phyloP scores from a whole-genome alignment of 2,329 filamentous ascomycete genomes.

The Bipolaris cookei region DNA sequence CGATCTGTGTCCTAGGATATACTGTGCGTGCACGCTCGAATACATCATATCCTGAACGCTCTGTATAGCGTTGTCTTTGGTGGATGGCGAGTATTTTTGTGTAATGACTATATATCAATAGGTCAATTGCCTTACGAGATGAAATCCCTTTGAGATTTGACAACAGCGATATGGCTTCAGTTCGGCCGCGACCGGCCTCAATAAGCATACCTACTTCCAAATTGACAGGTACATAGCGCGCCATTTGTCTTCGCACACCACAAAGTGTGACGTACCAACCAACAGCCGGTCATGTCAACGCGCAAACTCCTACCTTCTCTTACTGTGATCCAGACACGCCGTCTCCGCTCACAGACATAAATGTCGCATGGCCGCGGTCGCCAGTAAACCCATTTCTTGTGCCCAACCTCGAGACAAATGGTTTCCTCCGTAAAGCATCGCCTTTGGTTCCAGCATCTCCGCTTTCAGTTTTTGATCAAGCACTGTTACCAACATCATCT shows the following conservation, averaged over 20 bases:
- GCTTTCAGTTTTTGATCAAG: slow-evolving; percentile 26
- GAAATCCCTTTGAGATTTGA: background rate
- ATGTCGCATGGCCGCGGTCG: slow-evolving; percentile 6
- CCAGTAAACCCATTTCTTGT: slow-evolving; percentile 26
- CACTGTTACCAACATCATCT: background rate
- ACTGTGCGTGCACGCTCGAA: background rate
- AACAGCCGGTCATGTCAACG: background rate
- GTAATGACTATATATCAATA: background rate
- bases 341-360: slow-evolving; percentile 2
- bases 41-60: background rate
- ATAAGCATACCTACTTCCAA: slow-evolving; percentile 20
- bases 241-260: slow-evolving; percentile 21
- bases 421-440: slow-evolving; percentile 6
- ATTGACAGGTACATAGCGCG: slow-evolving; percentile 12
- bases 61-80: background rate
- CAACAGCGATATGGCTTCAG: slow-evolving; percentile 9
- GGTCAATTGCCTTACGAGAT: background rate
- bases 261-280: slow-evolving; percentile 20
- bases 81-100: background rate
- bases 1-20: background rate
- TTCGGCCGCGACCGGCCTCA: slow-evolving; percentile 19
- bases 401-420: background rate
- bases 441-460: slow-evolving; percentile 27
- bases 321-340: slow-evolving; percentile 29
- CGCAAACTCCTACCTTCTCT: slow-evolving; percentile 22